These are phyloP conservation scores for Rhodotorula sp. DNA, from an alignment of 1,284 basidiomycete species.

Conservation along the genomic window DNA sequence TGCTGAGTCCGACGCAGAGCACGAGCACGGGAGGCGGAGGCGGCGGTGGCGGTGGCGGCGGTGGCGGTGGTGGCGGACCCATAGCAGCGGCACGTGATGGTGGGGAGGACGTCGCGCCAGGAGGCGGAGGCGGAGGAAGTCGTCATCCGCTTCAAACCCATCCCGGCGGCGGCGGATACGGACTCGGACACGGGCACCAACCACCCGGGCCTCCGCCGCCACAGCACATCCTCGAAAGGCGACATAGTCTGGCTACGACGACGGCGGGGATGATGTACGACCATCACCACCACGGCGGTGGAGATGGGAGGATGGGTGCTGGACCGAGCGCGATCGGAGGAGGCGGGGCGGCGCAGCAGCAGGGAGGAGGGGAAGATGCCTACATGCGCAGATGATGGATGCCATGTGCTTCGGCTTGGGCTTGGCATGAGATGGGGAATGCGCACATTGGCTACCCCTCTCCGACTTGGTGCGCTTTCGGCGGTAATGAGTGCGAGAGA, in stretches of 20 bases:
- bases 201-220: neutral
- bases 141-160: too few relatives aligned
- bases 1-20: slow-evolving; percentile 5
- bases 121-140: too few relatives aligned
- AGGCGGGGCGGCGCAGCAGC: neutral
- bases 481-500: too few relatives aligned
- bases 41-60: neutral
- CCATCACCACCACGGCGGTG: too few relatives aligned
- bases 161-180: neutral
- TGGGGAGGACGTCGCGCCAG: too few relatives aligned
- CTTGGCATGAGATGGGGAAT: too few relatives aligned
- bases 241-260: neutral
- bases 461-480: too few relatives aligned
- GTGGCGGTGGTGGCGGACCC: neutral
- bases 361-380: neutral
- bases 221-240: neutral
- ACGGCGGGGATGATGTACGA: neutral
- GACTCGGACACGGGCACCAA: neutral
- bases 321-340: neutral
- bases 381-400: neutral
- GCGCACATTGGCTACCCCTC: too few relatives aligned
- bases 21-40: neutral
- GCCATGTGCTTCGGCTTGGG: neutral
- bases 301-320: too few relatives aligned
- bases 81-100: too few relatives aligned